Conservation (phyloP, 495 filamentous ascomycete species). For the Pseudoneurospora amorphoporcata region DNA sequence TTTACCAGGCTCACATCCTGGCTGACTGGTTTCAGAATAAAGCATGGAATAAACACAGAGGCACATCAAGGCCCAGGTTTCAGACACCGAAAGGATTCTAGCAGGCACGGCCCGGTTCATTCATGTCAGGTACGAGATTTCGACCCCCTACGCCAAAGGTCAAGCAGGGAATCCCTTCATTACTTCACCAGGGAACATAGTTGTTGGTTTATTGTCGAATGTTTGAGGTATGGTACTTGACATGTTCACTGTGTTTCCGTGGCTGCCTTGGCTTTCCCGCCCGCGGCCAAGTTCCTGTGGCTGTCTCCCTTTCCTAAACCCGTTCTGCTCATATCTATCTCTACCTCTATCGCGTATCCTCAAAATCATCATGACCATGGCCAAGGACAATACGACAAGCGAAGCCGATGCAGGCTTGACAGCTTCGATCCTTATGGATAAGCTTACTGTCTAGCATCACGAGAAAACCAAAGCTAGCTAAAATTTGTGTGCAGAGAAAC, state of each 20-base stretch:
- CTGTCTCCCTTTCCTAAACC: neutral
- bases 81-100: neutral
- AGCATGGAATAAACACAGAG: neutral
- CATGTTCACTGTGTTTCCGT: conserved; percentile 14
- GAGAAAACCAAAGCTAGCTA: neutral
- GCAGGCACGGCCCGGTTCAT: neutral
- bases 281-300: neutral
- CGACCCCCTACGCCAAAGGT: neutral
- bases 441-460: neutral
- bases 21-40: neutral
- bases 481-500: neutral
- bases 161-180: neutral
- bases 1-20: neutral
- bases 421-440: neutral
- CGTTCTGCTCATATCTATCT: neutral
- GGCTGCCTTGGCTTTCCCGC: neutral
- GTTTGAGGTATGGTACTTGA: conserved; percentile 4
- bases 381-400: neutral
- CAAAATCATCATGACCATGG: neutral
- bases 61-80: neutral
- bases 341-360: neutral
- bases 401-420: neutral
- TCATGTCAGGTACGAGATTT: neutral
- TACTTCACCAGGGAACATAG: neutral
- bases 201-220: neutral